phyloP scores from a whole-genome alignment of 2,329 filamentous ascomycete species.

The Dothideomycetes sp. region DNA sequence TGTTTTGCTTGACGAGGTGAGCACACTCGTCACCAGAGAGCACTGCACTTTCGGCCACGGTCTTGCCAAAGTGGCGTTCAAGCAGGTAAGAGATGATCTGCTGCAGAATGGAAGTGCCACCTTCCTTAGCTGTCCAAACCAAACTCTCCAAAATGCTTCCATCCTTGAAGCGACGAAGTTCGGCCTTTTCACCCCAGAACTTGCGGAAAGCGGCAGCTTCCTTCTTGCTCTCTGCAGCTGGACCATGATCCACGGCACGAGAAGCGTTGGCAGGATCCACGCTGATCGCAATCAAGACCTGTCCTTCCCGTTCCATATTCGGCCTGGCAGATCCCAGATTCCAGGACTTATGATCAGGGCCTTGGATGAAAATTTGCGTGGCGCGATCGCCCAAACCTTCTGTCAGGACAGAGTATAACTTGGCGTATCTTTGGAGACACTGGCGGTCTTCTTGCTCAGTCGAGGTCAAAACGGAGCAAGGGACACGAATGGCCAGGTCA shows the following conservation, averaged over 20 bases:
- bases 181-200: conserved; percentile 92
- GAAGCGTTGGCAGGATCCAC: conserved; percentile 64
- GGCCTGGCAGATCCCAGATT: conserved; percentile 25
- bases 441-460: conserved; percentile 21
- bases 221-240: conserved; percentile 73
- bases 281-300: conserved; percentile 56
- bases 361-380: conserved; percentile 48
- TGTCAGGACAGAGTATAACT: conserved; percentile 55
- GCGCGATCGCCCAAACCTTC: conserved; percentile 69
- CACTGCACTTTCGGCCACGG: conserved; percentile 39
- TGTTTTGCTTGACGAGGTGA: conserved; percentile 32
- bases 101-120: conserved; percentile 57
- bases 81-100: conserved; percentile 71
- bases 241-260: conserved; percentile 79
- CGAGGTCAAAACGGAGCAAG: conserved; percentile 24
- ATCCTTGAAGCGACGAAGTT: conserved; percentile 89
- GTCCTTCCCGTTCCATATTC: conserved; percentile 21
- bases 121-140: conserved; percentile 60
- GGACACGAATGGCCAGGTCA: conserved; percentile 42
- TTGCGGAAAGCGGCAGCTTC: conserved; percentile 72
- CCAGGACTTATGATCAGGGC: conserved; percentile 26
- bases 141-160: conserved; percentile 88
- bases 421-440: conserved; percentile 38
- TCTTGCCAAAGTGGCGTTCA: conserved; percentile 56
- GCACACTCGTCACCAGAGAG: conserved; percentile 41